Percentiles rank a stretch among this genome's conserved stretches.
Evolutionary conservation across 495 filamentous ascomycete species (phyloP).

Genomic region (Trichoderma gamsii): DNA sequence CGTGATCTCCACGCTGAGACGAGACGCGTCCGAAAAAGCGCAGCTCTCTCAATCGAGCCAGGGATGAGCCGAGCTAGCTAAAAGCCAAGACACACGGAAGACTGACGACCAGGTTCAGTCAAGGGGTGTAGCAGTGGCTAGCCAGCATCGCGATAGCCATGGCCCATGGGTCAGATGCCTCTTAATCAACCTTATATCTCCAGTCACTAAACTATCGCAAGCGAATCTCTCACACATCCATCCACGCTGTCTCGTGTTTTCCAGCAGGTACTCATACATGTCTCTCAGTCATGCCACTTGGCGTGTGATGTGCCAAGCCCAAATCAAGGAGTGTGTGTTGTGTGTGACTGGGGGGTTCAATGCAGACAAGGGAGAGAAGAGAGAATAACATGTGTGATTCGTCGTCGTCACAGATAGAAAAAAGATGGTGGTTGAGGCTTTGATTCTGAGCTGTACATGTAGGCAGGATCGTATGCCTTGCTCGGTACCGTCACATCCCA

Average conservation of each 20-base stretch:
- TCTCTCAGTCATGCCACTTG: background rate
- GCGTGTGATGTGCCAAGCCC: background rate
- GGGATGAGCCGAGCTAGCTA: background rate
- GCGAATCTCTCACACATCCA: background rate
- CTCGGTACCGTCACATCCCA: background rate
- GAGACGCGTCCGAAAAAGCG: constrained; percentile 10
- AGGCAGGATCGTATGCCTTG: constrained; percentile 12
- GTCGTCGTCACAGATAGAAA: background rate
- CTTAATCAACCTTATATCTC: constrained; percentile 6
- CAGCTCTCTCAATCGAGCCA: background rate
- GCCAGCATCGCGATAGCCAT: constrained; percentile 4
- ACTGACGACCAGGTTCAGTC: background rate
- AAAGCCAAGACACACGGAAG: constrained; percentile 13
- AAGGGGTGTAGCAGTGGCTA: background rate
- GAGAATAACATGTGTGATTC: background rate
- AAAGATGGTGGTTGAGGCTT: background rate
- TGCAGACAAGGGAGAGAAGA: constrained; percentile 4
- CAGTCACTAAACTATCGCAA: background rate
- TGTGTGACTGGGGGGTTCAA: constrained; percentile 1
- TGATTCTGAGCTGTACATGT: background rate
- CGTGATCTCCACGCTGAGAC: constrained; percentile 9
- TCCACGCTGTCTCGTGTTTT: background rate
- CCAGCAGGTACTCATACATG: background rate
- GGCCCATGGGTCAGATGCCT: constrained; percentile 11
- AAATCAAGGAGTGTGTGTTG: background rate